Evolutionary conservation across 371 early-diverging fungal genomes (phyloP).

Genomic region (Amoeboradix gromovi): DNA sequence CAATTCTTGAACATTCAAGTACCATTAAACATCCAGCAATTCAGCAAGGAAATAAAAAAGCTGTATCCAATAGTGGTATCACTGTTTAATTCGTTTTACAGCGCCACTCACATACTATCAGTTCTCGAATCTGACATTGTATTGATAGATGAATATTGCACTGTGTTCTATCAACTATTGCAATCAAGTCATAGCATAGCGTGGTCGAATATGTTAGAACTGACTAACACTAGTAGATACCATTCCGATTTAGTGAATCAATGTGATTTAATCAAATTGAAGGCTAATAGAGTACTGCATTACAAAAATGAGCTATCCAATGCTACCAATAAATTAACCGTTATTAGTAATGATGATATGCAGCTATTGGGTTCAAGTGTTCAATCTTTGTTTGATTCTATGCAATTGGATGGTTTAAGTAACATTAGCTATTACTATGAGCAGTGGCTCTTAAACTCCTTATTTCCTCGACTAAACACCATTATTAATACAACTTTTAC

Average conservation of each 20-base stretch:
- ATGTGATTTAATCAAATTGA: not conserved
- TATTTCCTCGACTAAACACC: not conserved
- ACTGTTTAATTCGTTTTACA: conserved; percentile 53
- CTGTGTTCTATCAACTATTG: not conserved
- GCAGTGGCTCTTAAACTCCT: not conserved
- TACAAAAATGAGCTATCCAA: not conserved
- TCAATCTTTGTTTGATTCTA: not conserved
- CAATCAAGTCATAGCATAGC: not conserved
- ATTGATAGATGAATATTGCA: not conserved
- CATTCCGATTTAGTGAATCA: not conserved
- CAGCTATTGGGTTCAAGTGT: not conserved
- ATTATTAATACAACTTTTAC: not conserved
- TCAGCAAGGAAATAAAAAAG: conserved; percentile 79
- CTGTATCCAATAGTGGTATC: conserved; percentile 92
- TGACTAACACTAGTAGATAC: not conserved
- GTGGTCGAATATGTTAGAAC: not conserved
- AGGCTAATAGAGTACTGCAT: not conserved
- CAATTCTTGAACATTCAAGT: conserved; percentile 69
- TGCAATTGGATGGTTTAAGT: not conserved
- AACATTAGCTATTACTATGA: not conserved
- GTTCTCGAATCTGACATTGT: not conserved
- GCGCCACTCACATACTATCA: not conserved
- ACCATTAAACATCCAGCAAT: conserved; percentile 62
- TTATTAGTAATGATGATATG: not conserved
- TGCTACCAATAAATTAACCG: not conserved